phyloP scores from a whole-genome alignment of 2,329 filamentous ascomycete genomes.

The Cucurbitaria berberidis region DNA sequence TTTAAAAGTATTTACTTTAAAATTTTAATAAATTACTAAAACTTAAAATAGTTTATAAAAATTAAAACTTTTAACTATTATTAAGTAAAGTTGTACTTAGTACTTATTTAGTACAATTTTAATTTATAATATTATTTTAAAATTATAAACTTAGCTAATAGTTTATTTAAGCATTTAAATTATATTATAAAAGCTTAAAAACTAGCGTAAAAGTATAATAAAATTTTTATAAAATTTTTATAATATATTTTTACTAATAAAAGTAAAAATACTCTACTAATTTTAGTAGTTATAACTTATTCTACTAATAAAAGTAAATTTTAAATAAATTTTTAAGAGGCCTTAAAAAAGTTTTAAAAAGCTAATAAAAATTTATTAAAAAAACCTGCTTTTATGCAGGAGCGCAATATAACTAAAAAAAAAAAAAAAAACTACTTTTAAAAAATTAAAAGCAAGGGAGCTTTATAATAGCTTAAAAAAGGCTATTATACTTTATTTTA shows the following conservation, averaged over 20 bases:
- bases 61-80: too few species aligned
- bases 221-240: too few species aligned
- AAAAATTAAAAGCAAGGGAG: neutral
- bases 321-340: neutral
- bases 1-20: too few species aligned
- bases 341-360: too few species aligned
- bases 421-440: too few species aligned
- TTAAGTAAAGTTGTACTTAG: neutral
- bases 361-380: too few species aligned
- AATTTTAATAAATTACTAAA: too few species aligned
- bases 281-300: neutral
- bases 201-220: neutral
- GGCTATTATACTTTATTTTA: too few species aligned
- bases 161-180: neutral
- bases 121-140: conserved; percentile 1
- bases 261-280: neutral
- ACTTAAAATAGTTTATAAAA: too few species aligned
- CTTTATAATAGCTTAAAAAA: too few species aligned
- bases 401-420: neutral
- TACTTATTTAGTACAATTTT: conserved; percentile 1
- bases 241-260: neutral
- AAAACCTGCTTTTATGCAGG: too few species aligned
- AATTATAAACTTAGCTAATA: conserved; percentile 1
- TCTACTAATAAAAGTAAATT: neutral
- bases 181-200: conserved; percentile 3